Base-by-base conservation (phyloP, 768 basidiomycete species). In the Lepiota brunneoincarnata region DNA sequence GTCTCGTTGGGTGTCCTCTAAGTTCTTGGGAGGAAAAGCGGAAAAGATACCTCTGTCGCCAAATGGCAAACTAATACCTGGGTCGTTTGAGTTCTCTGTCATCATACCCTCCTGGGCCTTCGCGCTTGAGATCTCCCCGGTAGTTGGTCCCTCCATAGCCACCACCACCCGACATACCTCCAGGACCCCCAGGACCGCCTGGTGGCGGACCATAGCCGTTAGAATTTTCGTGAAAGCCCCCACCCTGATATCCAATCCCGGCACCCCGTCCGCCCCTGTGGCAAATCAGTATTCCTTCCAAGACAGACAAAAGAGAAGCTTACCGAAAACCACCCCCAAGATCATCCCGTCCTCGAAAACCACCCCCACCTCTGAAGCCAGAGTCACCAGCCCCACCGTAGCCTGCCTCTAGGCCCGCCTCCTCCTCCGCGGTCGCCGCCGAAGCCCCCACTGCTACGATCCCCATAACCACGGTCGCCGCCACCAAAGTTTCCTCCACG, bases 51-150 rank as follows among this genome's bases (percentile, higher is more conserved):
- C 54, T 48, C 51, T 40, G 45, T 50, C 56, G 48, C 49, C 49
- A 51, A 28, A 39, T 34, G 44, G 49, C 57, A 54, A 56, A 39
- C 78, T 82, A 92, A 71, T 89, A 91, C 65, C 91, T 82, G 64
- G 87, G 84, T 65, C 91, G 86, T 72, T 93, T 93, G 31, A 77
- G 63, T 60, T 91, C 90, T 60, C 90, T 81, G 69, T 92, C 90
- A 65, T 92, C 90, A 69, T 79, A 89, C 69, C 86, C 86, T 73
- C 86, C 84, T 49, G 86, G 79, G 61, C 80, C 83, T 65, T 86
- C 85, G 59, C 89, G 83, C 72, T 91, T 91, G 74, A 89, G 84
- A 65, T 87, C 87, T 35, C 80, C 80, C 58, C 85, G 83, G 69
- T 79, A 83, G 50, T 83, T 83, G 62, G 82, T 81, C 51, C 79